phyloP scores from a whole-genome alignment of 306 rosid species.

The Inga leiocalycina region DNA sequence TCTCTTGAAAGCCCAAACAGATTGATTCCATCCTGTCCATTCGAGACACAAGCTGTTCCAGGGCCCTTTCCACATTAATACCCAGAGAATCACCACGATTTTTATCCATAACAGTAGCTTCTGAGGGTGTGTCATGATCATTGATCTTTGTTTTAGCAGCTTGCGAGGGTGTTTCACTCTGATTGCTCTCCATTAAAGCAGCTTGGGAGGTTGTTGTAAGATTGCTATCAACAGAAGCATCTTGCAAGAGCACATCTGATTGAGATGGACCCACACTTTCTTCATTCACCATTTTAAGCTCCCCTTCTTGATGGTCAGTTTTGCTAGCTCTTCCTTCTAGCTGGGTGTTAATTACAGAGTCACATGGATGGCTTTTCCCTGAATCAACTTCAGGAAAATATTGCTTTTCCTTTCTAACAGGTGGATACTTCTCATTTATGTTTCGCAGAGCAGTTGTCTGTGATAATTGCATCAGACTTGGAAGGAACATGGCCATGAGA shows the following conservation, averaged over 20 bases:
- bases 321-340: conserved; percentile 40
- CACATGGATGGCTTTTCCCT: conserved; percentile 36
- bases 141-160: conserved; percentile 34
- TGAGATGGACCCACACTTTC: conserved; percentile 40
- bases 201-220: conserved; percentile 32
- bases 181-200: conserved; percentile 33
- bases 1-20: conserved; percentile 82
- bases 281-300: conserved; percentile 43
- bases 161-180: conserved; percentile 26
- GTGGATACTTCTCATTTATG: conserved; percentile 28
- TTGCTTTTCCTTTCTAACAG: conserved; percentile 47
- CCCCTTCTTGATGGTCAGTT: conserved; percentile 38
- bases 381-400: conserved; percentile 33
- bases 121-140: conserved; percentile 33
- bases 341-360: conserved; percentile 41
- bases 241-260: conserved; percentile 33
- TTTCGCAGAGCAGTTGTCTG: conserved; percentile 50
- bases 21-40: conserved; percentile 72
- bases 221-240: conserved; percentile 47
- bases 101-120: conserved; percentile 39
- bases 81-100: conserved; percentile 33
- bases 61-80: conserved; percentile 46
- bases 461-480: conserved; percentile 75
- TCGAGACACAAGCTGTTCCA: conserved; percentile 70
- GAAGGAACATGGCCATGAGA: conserved; percentile 83